phyloP scores from a whole-genome alignment of 306 rosid genomes.

The Senna tora region DNA sequence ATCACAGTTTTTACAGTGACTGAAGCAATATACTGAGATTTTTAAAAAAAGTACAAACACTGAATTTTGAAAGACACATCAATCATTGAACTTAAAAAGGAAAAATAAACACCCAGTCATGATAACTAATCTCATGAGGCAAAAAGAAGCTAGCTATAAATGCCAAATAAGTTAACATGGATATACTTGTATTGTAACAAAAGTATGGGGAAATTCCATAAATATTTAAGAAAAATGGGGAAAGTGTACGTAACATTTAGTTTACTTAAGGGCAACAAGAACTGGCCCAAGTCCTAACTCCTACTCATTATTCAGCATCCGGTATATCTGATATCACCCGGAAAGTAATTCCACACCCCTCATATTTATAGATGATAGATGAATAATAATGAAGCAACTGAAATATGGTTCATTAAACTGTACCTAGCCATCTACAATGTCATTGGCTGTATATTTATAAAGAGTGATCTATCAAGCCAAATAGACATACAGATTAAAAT shows the following conservation, averaged over 20 bases:
- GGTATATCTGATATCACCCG: neutral
- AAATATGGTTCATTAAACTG: neutral
- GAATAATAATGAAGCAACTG: neutral
- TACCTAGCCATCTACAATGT: neutral
- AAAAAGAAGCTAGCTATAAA: slow-evolving; percentile 21
- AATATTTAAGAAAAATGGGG: neutral
- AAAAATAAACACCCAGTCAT: neutral
- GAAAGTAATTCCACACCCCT: neutral
- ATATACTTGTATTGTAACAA: neutral
- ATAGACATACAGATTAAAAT: slow-evolving; percentile 11
- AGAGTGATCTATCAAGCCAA: neutral
- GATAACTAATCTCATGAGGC: slow-evolving; percentile 4
- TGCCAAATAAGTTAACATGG: neutral
- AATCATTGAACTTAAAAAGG: slow-evolving; percentile 15
- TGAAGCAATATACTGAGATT: slow-evolving; percentile 23
- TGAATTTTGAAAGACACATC: neutral
- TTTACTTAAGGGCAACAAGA: neutral
- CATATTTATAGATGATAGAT: too few relatives aligned
- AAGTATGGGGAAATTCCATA: neutral
- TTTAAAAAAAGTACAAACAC: neutral
- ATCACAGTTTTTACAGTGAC: slow-evolving; percentile 12
- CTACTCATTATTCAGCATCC: neutral
- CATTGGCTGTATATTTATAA: neutral
- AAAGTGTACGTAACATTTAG: neutral
- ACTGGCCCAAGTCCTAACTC: too few relatives aligned